Conservation (phyloP, 2,329 filamentous ascomycete genomes). For the Colletotrichum incanum region DNA sequence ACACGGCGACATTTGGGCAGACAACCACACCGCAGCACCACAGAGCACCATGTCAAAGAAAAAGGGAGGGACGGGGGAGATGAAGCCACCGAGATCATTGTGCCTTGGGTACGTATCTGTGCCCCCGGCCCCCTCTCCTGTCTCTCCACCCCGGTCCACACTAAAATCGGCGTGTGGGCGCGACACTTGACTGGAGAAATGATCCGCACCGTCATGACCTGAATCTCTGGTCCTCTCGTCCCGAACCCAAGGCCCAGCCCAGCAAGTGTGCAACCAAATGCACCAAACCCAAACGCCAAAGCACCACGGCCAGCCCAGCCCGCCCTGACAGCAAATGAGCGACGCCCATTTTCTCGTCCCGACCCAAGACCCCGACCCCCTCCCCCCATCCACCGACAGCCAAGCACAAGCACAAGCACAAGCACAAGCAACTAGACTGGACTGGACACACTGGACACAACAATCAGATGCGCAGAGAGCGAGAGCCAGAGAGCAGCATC, state of each 20-base stretch:
- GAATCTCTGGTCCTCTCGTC: conserved; percentile 19
- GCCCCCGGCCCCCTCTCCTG: neutral
- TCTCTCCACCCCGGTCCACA: conserved; percentile 13
- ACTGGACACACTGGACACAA: neutral
- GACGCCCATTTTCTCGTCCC: conserved; percentile 30
- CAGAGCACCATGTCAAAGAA: neutral
- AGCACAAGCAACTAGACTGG: neutral
- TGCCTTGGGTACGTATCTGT: conserved; percentile 1
- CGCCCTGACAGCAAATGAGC: conserved; percentile 34
- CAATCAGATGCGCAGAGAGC: conserved; percentile 7
- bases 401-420: conserved; percentile 10
- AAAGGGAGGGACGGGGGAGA: neutral
- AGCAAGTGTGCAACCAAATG: conserved; percentile 3
- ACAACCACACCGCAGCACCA: neutral
- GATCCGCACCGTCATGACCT: conserved; percentile 38
- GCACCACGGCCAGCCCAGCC: conserved; percentile 19
- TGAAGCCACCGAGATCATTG: conserved; percentile 6
- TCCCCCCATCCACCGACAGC: neutral
- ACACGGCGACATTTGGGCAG: neutral
- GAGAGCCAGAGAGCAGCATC: conserved; percentile 4
- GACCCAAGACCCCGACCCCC: conserved; percentile 8
- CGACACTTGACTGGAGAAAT: conserved; percentile 34
- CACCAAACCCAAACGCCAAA: conserved; percentile 18
- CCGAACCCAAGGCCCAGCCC: conserved; percentile 17
- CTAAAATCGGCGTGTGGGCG: conserved; percentile 24